These are phyloP conservation scores for Alternaria viburni DNA, from an alignment of 2,329 filamentous ascomycete species.

Conservation along the genomic window DNA sequence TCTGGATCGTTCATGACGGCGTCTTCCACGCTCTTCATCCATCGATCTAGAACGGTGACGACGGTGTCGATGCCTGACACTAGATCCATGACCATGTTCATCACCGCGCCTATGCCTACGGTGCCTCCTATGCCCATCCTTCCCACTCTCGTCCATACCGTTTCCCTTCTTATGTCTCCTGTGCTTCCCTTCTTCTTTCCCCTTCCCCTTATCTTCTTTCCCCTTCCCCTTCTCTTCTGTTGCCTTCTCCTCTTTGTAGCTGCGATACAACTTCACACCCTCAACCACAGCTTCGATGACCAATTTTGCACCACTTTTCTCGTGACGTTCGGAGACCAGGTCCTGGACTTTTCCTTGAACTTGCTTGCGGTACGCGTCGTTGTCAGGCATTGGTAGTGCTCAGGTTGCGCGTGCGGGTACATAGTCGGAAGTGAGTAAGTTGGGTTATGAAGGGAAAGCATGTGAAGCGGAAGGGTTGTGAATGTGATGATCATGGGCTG, in stretches of 20 bases:
- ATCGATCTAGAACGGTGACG: not conserved
- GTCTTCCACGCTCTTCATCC: not conserved
- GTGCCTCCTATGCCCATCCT: not conserved
- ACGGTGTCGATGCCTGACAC: not conserved
- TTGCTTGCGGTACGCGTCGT: conserved; percentile 18
- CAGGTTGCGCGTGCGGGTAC: not conserved
- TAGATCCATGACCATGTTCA: not conserved
- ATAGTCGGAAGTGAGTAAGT: not conserved
- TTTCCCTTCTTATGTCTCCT: not conserved
- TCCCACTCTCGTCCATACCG: not conserved
- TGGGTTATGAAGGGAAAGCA: not conserved
- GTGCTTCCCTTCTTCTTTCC: not conserved
- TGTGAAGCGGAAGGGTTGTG: conserved; percentile 3
- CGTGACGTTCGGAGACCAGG: conserved; percentile 13
- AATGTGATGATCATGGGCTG: not conserved
- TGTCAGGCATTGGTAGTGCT: conserved; percentile 8
- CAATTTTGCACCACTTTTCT: conserved; percentile 16
- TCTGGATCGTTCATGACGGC: not conserved
- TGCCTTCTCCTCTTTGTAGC: conserved; percentile 19
- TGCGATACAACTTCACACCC: conserved; percentile 23
- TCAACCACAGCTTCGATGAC: conserved; percentile 31
- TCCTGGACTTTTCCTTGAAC: conserved; percentile 22
- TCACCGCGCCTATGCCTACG: not conserved
- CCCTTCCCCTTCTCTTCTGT: conserved; percentile 3
- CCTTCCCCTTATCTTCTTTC: not conserved